A percentile compares a stretch with the other conserved stretches of the same genome.
phyloP scores from a whole-genome alignment of 306 rosid genomes.

The Fragaria nilgerrensis region DNA sequence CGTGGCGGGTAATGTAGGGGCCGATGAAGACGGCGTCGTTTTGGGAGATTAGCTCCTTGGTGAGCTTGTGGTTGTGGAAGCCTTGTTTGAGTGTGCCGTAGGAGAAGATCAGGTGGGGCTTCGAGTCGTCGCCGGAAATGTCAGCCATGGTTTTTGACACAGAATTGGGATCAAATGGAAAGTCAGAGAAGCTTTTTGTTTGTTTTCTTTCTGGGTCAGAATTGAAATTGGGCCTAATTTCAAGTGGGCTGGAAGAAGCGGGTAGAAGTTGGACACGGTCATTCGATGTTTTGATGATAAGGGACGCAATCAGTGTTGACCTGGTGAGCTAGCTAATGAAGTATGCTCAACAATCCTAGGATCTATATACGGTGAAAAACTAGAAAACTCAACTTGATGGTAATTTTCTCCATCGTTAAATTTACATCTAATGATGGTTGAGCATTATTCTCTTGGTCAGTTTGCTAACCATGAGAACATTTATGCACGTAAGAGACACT shows the following conservation, averaged over 20 bases:
- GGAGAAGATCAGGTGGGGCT: slow-evolving; percentile 37
- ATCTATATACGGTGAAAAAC: too few relatives aligned
- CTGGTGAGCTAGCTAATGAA: too few relatives aligned
- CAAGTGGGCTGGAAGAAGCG: not conserved
- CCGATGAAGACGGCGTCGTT: slow-evolving; percentile 49
- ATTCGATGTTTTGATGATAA: not conserved
- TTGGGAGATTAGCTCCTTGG: slow-evolving; percentile 32
- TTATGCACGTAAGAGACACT: too few relatives aligned
- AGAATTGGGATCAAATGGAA: not conserved
- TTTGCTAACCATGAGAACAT: too few relatives aligned
- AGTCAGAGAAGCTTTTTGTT: not conserved
- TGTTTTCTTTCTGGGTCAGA: not conserved
- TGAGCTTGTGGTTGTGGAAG: slow-evolving; percentile 45
- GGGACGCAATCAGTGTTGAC: too few relatives aligned
- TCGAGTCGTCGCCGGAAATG: not conserved
- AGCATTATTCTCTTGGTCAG: too few relatives aligned
- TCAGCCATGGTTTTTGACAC: slow-evolving; percentile 1
- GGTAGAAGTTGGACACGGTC: not conserved
- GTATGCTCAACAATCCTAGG: too few relatives aligned
- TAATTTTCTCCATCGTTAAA: too few relatives aligned
- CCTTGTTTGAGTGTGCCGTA: slow-evolving; percentile 73
- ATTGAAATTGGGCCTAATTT: not conserved
- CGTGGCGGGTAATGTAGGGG: slow-evolving; percentile 20
- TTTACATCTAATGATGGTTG: too few relatives aligned
- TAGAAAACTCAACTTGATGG: too few relatives aligned